These are phyloP conservation scores for Microascus cirrosus DNA, from an alignment of 2,329 filamentous ascomycete species.

Conservation along the genomic window DNA sequence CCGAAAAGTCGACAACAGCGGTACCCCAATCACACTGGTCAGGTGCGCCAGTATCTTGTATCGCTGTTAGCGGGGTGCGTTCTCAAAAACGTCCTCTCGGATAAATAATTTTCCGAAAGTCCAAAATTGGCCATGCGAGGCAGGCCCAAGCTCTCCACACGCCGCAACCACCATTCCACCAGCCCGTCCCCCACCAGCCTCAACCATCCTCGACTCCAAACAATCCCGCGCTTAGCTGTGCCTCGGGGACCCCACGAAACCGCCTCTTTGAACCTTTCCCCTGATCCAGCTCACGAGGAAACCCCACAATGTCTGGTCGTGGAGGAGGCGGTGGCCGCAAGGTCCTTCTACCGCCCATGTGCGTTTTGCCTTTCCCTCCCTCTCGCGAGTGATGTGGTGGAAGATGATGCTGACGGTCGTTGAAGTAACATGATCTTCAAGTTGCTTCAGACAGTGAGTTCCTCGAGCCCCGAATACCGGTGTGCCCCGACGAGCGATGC, in stretches of 20 bases:
- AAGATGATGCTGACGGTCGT: neutral
- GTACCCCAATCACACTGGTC: no score
- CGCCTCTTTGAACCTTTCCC: neutral
- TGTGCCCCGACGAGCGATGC: neutral
- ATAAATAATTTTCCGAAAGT: neutral
- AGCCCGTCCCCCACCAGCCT: neutral
- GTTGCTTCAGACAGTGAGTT: conserved; percentile 55
- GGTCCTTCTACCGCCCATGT: conserved; percentile 48
- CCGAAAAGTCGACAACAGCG: no score
- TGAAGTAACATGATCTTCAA: conserved; percentile 49
- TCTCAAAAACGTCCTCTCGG: neutral
- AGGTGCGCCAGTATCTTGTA: no score
- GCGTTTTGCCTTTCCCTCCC: conserved; percentile 6
- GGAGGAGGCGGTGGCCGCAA: conserved; percentile 48
- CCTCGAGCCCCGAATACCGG: neutral
- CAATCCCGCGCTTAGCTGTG: neutral
- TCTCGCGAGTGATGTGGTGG: neutral
- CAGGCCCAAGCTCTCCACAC: neutral
- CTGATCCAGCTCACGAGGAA: neutral
- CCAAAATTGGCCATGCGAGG: neutral
- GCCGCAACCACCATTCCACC: neutral
- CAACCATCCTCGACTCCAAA: neutral
- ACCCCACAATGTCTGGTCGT: conserved; percentile 42
- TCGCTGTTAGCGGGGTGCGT: neutral
- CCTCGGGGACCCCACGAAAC: neutral